Evolutionary conservation across 805 yeast genomes (phyloP).

Genomic region (Candida nemodendra): DNA sequence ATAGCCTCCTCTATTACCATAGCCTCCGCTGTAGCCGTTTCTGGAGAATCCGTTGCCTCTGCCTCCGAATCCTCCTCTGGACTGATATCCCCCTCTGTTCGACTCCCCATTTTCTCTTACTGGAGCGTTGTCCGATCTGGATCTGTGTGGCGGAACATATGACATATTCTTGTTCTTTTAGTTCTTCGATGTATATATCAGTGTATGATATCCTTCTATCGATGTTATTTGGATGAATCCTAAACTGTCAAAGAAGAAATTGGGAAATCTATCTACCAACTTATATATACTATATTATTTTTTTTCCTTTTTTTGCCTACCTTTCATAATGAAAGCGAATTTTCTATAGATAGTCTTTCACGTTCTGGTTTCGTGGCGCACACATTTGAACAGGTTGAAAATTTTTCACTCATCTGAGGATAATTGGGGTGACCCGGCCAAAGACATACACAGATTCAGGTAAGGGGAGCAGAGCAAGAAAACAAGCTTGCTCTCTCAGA

Average conservation of each 20-base stretch:
- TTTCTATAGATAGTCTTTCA: too few species aligned
- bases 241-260: too few species aligned
- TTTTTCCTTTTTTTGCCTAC: constrained; percentile 4
- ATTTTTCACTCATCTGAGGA: constrained; percentile 2
- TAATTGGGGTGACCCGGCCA: constrained; percentile 7
- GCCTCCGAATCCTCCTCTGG: constrained; percentile 27
- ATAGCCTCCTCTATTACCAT: constrained; percentile 33
- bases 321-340: not conserved
- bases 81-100: constrained; percentile 31
- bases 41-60: constrained; percentile 29
- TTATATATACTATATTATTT: not conserved
- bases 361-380: too few species aligned
- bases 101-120: constrained; percentile 24
- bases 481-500: not conserved
- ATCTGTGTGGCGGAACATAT: constrained; percentile 52
- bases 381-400: too few species aligned
- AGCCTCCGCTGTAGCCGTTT: constrained; percentile 28
- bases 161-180: constrained; percentile 22
- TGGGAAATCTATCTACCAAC: not conserved
- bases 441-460: not conserved
- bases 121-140: constrained; percentile 27
- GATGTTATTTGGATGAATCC: not conserved
- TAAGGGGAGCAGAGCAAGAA: not conserved
- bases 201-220: not conserved
- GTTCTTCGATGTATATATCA: not conserved